Evolutionary conservation across 2,329 filamentous ascomycete species (phyloP), one percentile per base, ranked within the genome.

Genomic region (Colletotrichum tofieldiae): DNA sequence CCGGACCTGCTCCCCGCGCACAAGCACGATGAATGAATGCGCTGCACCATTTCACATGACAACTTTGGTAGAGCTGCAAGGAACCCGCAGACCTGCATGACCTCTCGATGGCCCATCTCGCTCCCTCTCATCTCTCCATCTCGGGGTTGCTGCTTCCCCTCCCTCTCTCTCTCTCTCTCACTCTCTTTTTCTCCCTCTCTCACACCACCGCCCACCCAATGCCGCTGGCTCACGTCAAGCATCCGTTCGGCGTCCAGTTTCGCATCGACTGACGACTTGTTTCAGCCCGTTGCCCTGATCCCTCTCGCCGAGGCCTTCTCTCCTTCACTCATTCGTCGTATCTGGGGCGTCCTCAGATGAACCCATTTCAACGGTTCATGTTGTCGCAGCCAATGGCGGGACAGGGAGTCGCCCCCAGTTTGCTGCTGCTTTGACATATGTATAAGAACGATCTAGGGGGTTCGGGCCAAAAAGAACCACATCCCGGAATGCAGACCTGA

Each of bases 271-370:
- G 59, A 54, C 65, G 64, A 18, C 9, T 55, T 58, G 65, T 72
- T 72, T 72, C 69, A 72, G 65, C 65, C 52, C 45, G 59, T 45
- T 47, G 45, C 65, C 65, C 63, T 52, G 51, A 68, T 68, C 37
- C 65, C 64, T 63, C 58, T 47, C 52, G 37, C 35, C 43, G 26
- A 29, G 55, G 23, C 49, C 32, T 37, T 61, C 29, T 41, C 29
- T 32, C 32, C 32, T 56, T 45, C 47, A n/a, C 60, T 67, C 64
- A 52, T 71, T 71, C 49, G 64, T 70, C 41, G 35, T 18, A 45
- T 54, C 23, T 16, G 20, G 52, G 45, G 11, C 32, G 35, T 32
- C 43, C 69, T 72, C 41, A 69, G 45, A 69, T 69, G 65, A 72
- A 69, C 52, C 52, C 49, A 71, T 67, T 61, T 67, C 39, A 58